Evolutionary conservation across 2,329 filamentous ascomycete species (phyloP), one percentile per base, ranked within the genome.

Genomic region (Cryphonectria naterciae): DNA sequence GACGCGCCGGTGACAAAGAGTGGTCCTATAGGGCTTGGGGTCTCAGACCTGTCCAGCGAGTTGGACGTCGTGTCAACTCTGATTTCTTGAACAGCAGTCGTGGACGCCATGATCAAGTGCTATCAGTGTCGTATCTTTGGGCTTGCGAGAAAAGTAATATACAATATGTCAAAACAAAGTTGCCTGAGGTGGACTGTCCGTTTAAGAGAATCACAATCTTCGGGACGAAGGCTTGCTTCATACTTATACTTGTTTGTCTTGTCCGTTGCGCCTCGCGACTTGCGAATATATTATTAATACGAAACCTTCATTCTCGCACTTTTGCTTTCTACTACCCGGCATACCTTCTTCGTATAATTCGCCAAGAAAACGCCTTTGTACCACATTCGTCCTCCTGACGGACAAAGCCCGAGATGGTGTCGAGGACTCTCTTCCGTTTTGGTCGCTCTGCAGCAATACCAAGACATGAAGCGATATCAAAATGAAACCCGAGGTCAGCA

Each of bases 1-100:
- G 58, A 63, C n/a, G n/a, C 52, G 15, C n/a, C n/a, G 11, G 52
- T 56, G 2, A n/a, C 52, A n/a, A 65, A 43, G 15, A 72, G 70
- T 61, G 70, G 70, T 32, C 70, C 70, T n/a, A 63, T 64, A 2
- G 70, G 68, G 28, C 68, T 72, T 15, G 70, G 70, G 22, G 70
- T 71, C 43, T 71, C 70, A 49, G 70, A 69, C 63, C 22, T 39
- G 46, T 71, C 67, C 46, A 15, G 10, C 28, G 39, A n/a, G 22
- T 70, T 35, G 25, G 37, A 17, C 65, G 68, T 61, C 32, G 68
- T 72, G 39, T 67, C 60, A 56, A 56, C 25, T 56, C 52, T 56
- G 32, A 72, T 35, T 2, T 60, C 35, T 13, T 60, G 37, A n/a
- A 67, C 56, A 39, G 65, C 60, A 43, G 56, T 22, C 5, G 65